Base-by-base conservation (phyloP, 1,284 basidiomycete genomes). In the Bjerkandera adusta region DNA sequence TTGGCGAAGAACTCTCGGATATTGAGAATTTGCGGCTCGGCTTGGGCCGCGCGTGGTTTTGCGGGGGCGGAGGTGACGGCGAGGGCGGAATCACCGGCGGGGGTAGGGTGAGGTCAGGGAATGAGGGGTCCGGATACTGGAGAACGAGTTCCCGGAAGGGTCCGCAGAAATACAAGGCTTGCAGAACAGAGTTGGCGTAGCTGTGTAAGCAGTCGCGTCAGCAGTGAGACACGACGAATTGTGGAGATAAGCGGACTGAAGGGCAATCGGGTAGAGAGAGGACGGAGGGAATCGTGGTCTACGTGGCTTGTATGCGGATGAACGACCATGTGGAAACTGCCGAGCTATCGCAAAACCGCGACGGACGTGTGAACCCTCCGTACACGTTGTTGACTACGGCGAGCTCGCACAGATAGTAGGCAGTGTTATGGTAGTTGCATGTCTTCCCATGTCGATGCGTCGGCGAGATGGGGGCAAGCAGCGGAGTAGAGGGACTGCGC, bases 111-210 rank as follows among this genome's bases (percentile, higher is more conserved):
- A 65, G 50, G n/a, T 68, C 62, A 12, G 68, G 54, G 11, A 53
- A 60, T 45, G 73, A 73, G 22, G 64, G 65, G 60, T 77, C 75
- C 20, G 74, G 67, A 50, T 81, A 76, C 40, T 83, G 75, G 39
- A 81, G 73, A 52, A 92, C 70, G 48, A 89, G 84, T 35, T 89
- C 79, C 32, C 89, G 76, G 61, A 93, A 91, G 0, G 89, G 88
- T n/a, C 75, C 67, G 56, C 89, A 91, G 56, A 87, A 89, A 69
- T 97, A 99, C 45, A 99, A 81, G 0, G 96, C 88, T 67, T 99
- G 96, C 8, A 99, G 78, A 22, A 99, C 92, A 13, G 96, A 98
- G 70, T 98, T 99, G 72, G 90, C 94, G 68, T 99, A 99, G 70
- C 92, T 93, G 65, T 32, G 34, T 16, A 46, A 40, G 47, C 38